A percentile compares a stretch with the other conserved stretches of the same genome.
Conservation (phyloP, 2,329 filamentous ascomycete genomes). For the Alternaria brassicae region DNA sequence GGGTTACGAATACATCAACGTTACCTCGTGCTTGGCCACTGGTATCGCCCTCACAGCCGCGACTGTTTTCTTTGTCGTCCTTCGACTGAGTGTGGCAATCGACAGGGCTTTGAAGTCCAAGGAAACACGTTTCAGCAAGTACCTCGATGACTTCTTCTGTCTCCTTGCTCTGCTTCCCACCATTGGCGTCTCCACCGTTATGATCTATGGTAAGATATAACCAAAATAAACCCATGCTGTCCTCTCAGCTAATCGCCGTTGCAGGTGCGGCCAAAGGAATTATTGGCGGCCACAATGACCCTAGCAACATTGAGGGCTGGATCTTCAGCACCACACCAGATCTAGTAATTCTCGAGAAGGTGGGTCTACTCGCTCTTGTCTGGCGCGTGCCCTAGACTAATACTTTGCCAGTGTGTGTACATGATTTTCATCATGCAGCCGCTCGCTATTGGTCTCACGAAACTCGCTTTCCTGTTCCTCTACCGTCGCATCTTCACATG, state of each 20-base stretch:
- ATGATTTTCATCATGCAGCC: slow-evolving; percentile 16
- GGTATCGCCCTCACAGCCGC: background rate
- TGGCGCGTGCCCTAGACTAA: background rate
- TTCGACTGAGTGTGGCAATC: background rate
- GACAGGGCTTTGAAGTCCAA: background rate
- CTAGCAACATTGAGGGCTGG: slow-evolving; percentile 8
- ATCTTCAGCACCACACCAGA: slow-evolving; percentile 9
- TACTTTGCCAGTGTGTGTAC: slow-evolving; percentile 3
- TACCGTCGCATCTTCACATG: slow-evolving; percentile 13
- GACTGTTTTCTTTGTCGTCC: background rate
- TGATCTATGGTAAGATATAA: slow-evolving; percentile 12
- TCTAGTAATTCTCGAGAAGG: slow-evolving; percentile 10
- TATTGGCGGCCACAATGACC: slow-evolving; percentile 8
- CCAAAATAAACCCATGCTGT: background rate
- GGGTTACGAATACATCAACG: slow-evolving; percentile 14
- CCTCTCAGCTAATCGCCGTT: background rate
- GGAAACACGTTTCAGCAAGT: slow-evolving; percentile 1
- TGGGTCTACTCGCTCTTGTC: background rate
- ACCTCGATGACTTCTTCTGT: slow-evolving; percentile 12
- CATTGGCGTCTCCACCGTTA: slow-evolving; percentile 7
- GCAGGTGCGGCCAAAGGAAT: slow-evolving; percentile 10
- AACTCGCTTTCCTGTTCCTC: slow-evolving; percentile 13
- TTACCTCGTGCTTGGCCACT: slow-evolving; percentile 6
- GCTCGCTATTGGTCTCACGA: slow-evolving; percentile 9
- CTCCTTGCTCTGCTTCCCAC: slow-evolving; percentile 10